Conservation (phyloP, 2,329 filamentous ascomycete genomes). For the Cladosporium sp. region DNA sequence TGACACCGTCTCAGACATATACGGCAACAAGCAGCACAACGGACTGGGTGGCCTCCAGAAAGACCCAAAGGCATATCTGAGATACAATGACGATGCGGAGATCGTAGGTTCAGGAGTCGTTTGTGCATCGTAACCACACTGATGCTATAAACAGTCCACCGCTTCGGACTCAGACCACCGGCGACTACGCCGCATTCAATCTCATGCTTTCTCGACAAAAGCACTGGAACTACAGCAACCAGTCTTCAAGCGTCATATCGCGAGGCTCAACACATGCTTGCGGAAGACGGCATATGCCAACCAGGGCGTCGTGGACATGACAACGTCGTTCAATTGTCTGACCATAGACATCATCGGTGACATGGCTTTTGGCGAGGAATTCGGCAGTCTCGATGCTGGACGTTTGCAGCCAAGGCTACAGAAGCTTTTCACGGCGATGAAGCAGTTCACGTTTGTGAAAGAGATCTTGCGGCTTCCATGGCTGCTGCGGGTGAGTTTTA, state of each 20-base stretch:
- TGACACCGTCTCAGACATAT: not conserved
- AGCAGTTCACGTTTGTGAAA: conserved; percentile 19
- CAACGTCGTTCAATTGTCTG: conserved; percentile 32
- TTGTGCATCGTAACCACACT: not conserved
- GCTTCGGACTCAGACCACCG: conserved; percentile 42
- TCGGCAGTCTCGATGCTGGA: conserved; percentile 34
- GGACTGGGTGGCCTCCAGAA: not conserved
- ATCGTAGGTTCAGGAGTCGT: not conserved
- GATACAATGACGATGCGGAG: not conserved
- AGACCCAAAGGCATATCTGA: not conserved
- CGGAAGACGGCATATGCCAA: conserved; percentile 34
- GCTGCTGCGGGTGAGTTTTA: not conserved
- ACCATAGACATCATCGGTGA: conserved; percentile 34
- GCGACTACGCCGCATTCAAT: conserved; percentile 40
- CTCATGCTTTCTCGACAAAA: conserved; percentile 44
- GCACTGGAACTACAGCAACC: conserved; percentile 43
- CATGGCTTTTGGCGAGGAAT: conserved; percentile 36
- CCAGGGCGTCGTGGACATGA: conserved; percentile 31
- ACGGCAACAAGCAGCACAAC: not conserved
- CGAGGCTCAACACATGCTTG: conserved; percentile 42
- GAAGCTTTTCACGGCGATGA: conserved; percentile 31
- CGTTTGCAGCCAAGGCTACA: conserved; percentile 40
- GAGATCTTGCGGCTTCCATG: not conserved
- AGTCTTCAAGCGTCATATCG: conserved; percentile 43
- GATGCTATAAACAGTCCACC: not conserved